Base-by-base conservation (phyloP, 495 filamentous ascomycete species). In the Rostrohypoxylon terebratum region DNA sequence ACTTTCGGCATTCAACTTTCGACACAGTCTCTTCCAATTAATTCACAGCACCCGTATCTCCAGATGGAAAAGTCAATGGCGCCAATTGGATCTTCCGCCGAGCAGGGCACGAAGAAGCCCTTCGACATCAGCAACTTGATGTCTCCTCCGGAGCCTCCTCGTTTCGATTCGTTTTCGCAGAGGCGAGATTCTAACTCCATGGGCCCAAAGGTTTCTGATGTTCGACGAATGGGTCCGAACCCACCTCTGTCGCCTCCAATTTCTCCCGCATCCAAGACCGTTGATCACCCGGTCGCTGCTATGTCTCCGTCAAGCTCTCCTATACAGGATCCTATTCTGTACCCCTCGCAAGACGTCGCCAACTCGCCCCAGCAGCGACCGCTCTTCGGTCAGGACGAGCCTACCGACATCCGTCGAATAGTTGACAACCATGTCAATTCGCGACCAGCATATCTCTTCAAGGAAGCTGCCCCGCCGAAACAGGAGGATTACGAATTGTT, bases 101-200 rank as follows among this genome's bases (percentile, higher is more conserved):
- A 69, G 42, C 54, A 58, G 13, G 60, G 74, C 33, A 33, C 70
- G 10, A 80, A 79, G 66, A 82, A 80, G 59, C 66, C 75, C 1
- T 74, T 77, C 25, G 77, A 82, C 67, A 82, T 83, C 61, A 82
- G 86, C 75, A 92, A 85, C 77, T 84, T 94, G 40, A 91, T 94
- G 88, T 94, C 92, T 38, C 92, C 92, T 21, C 92, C 92, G 51
- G 91, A 92, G 75, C 81, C 83, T 8, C 84, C 87, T 70, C 86
- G 87, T 20, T 80, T 88, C 55, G 91, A 93, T 50, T 87, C 75
- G 50, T 93, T 92, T 79, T 78, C 82, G 18, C 73, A 74, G 20
- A 40, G 53, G 55, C 50, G 38, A 13, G 66, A 67, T 53, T 68
- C 66, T 20, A 71, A 69, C 11, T 40, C 66, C 42, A 76, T 79